Base-by-base conservation (phyloP, 2,329 filamentous ascomycete genomes). In the Westerdykella aurantiaca region DNA sequence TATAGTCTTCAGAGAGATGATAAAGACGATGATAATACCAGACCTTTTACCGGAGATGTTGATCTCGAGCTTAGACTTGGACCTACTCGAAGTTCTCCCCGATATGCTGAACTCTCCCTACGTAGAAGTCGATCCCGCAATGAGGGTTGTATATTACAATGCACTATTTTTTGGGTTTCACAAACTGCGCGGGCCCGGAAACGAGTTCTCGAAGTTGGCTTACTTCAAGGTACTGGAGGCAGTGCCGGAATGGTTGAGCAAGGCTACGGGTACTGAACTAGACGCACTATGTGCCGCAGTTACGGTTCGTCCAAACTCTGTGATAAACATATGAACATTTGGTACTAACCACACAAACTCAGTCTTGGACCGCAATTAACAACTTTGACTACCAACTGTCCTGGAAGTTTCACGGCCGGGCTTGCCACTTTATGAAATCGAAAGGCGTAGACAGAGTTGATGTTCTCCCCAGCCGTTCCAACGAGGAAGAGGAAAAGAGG, bases 351-450 rank as follows among this genome's bases (percentile, higher is more conserved):
- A 11, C 17, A 10, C 11, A 14, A 29, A 29, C 16, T 7, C 34
- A 48, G 46, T 21, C 48, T 4, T 61, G 57, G 58, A 56, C 57
- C 13, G 50, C 53, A 2, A 51, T 58, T 29, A 55, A 45, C 29
- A 55, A 57, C 34, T 55, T 59, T 11, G 57, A 63, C 18, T 60
- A 60, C 34, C 57, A 60, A 31, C 44, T 61, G 6, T 51, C 55
- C 2, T 63, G 58, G 56, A 57, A 56, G 17, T 60, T 63, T 17
- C 60, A 63, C 39, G 49, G 51, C 44, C 60, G 60, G 38, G 44
- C 53, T 1, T 63, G 55, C 39, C 55, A 59, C 1, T 55, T 46
- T 21, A 16, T 61, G 3, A 60, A 55, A 33, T 40, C 41, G 14
- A 49, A 38, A 13, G 50, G 50, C 6, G 49, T 58, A 22, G 53